Evolutionary conservation across 202 grass and related monocot genomes (phyloP).

Genomic region (Digitaria exilis): DNA sequence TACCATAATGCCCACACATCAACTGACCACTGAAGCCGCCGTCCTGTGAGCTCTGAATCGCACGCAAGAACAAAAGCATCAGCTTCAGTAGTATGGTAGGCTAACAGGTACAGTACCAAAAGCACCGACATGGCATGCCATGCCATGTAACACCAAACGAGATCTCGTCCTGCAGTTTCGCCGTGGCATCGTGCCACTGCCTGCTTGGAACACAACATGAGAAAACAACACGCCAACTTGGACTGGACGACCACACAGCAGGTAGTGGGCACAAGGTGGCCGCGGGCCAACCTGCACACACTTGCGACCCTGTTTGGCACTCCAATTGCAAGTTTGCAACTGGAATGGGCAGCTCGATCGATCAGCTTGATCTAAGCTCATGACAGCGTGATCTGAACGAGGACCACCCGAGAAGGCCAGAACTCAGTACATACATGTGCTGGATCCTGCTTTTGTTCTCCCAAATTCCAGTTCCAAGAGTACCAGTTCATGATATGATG

Average conservation of each 20-base stretch:
- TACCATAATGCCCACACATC: conserved; percentile 17
- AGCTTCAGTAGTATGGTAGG: neutral
- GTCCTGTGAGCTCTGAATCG: neutral
- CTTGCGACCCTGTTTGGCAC: no score
- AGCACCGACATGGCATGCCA: conserved; percentile 47
- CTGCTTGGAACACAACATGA: conserved; percentile 1
- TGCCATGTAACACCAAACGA: conserved; percentile 7
- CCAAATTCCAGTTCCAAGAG: neutral
- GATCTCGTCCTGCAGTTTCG: conserved; percentile 21
- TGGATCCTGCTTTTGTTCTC: neutral
- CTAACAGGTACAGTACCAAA: conserved; percentile 7
- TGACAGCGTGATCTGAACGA: neutral
- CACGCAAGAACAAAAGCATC: conserved; percentile 10
- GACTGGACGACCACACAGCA: neutral
- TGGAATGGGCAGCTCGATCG: neutral
- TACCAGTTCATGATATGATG: conserved; percentile 16
- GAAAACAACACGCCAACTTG: conserved; percentile 36
- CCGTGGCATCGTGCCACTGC: conserved; percentile 19
- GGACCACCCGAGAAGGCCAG: no score
- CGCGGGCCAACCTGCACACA: conserved; percentile 23
- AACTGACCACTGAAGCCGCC: neutral
- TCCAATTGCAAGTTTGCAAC: neutral
- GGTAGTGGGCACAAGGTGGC: conserved; percentile 41
- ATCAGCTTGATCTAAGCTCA: neutral
- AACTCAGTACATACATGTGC: neutral